A percentile compares a stretch with the other conserved stretches of the same genome.
phyloP scores from a whole-genome alignment of 495 filamentous ascomycete genomes.

The Penicillium verhagenii region DNA sequence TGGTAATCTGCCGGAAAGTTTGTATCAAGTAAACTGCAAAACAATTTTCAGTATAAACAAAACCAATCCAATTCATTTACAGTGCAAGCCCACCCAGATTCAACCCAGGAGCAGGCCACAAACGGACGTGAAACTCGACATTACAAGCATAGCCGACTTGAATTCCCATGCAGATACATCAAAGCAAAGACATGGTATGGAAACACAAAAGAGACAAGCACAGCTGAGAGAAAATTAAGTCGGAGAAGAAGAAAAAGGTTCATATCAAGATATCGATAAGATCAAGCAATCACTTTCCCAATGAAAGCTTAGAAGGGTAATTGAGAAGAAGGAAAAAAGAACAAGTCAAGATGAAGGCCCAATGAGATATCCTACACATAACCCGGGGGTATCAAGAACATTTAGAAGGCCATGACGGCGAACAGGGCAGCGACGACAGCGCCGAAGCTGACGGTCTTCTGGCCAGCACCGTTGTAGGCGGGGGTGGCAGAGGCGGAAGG shows the following conservation, averaged over 20 bases:
- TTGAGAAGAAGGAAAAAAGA: not conserved
- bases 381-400: not conserved
- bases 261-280: constrained; percentile 8
- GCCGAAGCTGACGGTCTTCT: constrained; percentile 44
- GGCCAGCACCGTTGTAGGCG: constrained; percentile 49
- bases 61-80: not conserved
- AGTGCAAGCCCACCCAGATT: not conserved
- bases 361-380: not conserved
- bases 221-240: constrained; percentile 12
- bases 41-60: not conserved
- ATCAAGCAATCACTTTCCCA: constrained; percentile 11
- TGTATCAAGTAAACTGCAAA: no score
- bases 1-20: no score
- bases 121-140: constrained; percentile 14
- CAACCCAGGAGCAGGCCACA: constrained; percentile 2
- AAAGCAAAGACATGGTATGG: no score
- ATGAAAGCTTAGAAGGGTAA: constrained; percentile 5
- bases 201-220: constrained; percentile 9
- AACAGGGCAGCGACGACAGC: constrained; percentile 44
- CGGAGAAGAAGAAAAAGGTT: constrained; percentile 4
- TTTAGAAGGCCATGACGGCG: constrained; percentile 46
- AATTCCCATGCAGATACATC: no score
- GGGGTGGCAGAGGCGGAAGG: constrained; percentile 27
- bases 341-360: not conserved
- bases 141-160: constrained; percentile 23